Evolutionary conservation across 2,329 filamentous ascomycete species (phyloP).

Genomic region (Alternaria panax): DNA sequence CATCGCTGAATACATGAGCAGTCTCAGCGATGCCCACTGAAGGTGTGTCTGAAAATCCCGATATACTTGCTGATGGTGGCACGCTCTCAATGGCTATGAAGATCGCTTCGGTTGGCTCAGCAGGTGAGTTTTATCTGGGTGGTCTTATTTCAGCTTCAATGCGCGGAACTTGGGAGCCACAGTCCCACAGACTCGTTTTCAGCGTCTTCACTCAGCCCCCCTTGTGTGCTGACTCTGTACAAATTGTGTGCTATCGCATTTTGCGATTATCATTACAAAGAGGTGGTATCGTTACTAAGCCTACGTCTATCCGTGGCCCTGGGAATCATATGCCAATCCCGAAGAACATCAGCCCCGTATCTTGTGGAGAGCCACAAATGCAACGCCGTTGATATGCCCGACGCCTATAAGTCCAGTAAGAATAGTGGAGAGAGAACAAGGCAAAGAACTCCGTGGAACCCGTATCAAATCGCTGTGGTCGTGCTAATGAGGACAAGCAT

Average conservation of each 20-base stretch:
- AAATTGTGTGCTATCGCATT: neutral
- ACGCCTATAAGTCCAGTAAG: neutral
- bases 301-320: slow-evolving; percentile 7
- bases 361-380: neutral
- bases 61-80: neutral
- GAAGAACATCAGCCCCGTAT: neutral
- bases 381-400: slow-evolving; percentile 14
- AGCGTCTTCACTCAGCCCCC: slow-evolving; percentile 10
- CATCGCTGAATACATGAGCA: no score
- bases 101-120: neutral
- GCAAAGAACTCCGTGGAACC: slow-evolving; percentile 1
- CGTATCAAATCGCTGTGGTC: neutral
- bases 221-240: neutral
- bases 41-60: neutral
- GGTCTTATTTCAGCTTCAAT: neutral
- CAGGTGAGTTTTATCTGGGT: neutral
- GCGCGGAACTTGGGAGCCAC: neutral
- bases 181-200: neutral
- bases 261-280: neutral
- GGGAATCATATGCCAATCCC: slow-evolving; percentile 7
- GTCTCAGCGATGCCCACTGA: no score
- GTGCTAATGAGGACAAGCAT: neutral
- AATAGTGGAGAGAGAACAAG: neutral
- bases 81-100: neutral
- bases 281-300: slow-evolving; percentile 11